Evolutionary conservation across 805 yeast species (phyloP).

Genomic region (Suhomyces sp.): DNA sequence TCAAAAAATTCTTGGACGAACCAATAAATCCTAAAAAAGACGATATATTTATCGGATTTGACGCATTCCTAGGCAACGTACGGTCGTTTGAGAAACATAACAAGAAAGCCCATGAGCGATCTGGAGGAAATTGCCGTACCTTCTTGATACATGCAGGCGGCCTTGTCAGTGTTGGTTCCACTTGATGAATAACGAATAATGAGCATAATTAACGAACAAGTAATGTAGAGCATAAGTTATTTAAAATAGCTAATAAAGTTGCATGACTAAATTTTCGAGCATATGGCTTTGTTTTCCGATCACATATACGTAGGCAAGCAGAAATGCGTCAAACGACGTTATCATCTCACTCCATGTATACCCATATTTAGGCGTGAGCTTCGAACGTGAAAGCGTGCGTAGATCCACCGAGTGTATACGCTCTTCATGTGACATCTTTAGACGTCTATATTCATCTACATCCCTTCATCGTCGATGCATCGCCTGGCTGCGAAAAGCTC

Average conservation of each 20-base stretch:
- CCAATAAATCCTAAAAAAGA: background rate
- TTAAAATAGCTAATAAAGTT: background rate
- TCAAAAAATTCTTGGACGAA: conserved; percentile 3
- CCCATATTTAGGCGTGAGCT: too few relatives aligned
- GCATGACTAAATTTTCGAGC: background rate
- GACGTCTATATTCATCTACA: background rate
- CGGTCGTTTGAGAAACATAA: conserved; percentile 3
- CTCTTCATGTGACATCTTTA: background rate
- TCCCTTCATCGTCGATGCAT: background rate
- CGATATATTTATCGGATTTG: conserved; percentile 8
- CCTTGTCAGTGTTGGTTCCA: conserved; percentile 18
- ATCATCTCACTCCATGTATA: too few relatives aligned
- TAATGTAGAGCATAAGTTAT: background rate
- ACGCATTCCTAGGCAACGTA: background rate
- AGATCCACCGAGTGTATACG: too few relatives aligned
- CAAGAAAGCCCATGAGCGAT: background rate
- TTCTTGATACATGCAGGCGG: conserved; percentile 30
- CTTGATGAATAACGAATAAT: background rate
- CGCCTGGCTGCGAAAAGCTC: background rate
- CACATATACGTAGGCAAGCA: too few relatives aligned
- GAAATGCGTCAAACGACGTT: too few relatives aligned
- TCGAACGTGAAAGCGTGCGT: too few relatives aligned
- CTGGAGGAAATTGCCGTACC: conserved; percentile 15
- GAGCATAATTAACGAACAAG: background rate
- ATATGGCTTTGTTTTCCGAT: too few relatives aligned